These are phyloP conservation scores for Paecilomyces niveus DNA, from an alignment of 2,329 filamentous ascomycete species.

Conservation along the genomic window DNA sequence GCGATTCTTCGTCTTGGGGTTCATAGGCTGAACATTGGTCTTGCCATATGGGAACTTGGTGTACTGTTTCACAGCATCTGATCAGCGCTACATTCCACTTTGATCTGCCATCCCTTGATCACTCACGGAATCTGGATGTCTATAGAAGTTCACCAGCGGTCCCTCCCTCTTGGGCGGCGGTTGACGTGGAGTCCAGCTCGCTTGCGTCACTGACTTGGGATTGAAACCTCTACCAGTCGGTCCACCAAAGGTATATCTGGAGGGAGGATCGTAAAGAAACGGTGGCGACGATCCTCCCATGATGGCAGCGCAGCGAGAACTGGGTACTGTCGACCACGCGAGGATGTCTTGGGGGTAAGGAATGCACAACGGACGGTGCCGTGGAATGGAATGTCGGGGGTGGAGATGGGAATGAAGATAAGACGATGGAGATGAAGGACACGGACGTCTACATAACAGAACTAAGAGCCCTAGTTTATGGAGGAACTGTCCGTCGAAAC, in stretches of 20 bases:
- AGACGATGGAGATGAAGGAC: constrained; percentile 5
- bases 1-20: constrained; percentile 59
- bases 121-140: constrained; percentile 66
- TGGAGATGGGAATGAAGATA: constrained; percentile 15
- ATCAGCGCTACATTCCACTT: not conserved
- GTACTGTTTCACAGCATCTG: constrained; percentile 24
- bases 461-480: not conserved
- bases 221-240: constrained; percentile 61
- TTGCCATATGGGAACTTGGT: constrained; percentile 55
- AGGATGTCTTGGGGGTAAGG: constrained; percentile 10
- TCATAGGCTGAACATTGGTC: constrained; percentile 59
- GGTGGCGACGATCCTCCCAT: constrained; percentile 55
- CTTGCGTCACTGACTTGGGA: constrained; percentile 75
- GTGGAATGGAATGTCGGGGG: not conserved
- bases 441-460: not conserved
- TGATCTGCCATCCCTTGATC: constrained; percentile 1
- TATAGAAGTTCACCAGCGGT: constrained; percentile 73
- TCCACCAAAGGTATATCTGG: constrained; percentile 46
- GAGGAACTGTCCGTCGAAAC: not conserved
- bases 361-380: constrained; percentile 2
- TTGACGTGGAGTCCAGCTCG: constrained; percentile 60
- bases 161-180: constrained; percentile 61
- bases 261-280: constrained; percentile 63
- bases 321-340: constrained; percentile 27
- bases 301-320: constrained; percentile 23